Base-by-base conservation (phyloP, 2,329 filamentous ascomycete species). In the Mollisiaceae sp. region DNA sequence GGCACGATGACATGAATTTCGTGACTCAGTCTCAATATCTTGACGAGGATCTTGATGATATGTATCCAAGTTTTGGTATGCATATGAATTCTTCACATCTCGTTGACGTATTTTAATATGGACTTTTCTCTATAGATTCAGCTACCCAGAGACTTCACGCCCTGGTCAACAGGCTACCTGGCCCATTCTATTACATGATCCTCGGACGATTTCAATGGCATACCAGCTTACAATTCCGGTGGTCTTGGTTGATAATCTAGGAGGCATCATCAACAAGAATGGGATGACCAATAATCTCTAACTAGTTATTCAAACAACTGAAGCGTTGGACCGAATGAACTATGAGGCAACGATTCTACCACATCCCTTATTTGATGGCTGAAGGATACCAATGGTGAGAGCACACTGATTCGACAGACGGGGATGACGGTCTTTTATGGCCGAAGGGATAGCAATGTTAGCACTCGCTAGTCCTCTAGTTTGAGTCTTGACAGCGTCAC, bases 1-100 rank as follows among this genome's bases (percentile, higher is more conserved):
- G 72, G 72, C 71, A 36, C 80, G 79, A 69, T 80, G 72, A 78
- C 22, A 32, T 12, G 14, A 9, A 18, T 35, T 18, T 12, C 8
- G 12, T 27, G 22, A 18, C 24, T 54, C 50, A 39, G 38, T 14
- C n/a, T 8, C 45, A 20, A 35, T n/a, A 50, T 50, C 27, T 54
- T 24, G 27, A 54, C 22, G n/a, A 27, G 32, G 50, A 54, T 35
- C 50, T 54, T 4, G 14, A 54, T 22, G 14, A 2, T 32, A 54
- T 54, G 22, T 54, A 11, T 54, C 32, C 24, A 35, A 8, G 4
- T 11, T 54, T 54, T 27, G 50, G 22, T 54, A 54, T 35, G 14
- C 11, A 35, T 54, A 11, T 24, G 50, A 54, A 8, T 50, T 6
- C 45, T 12, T 18, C 50, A 35, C 22, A 27, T 54, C 9, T 24